These are phyloP conservation scores for Fusarium pininemorale DNA, from an alignment of 2,329 filamentous ascomycete species.

Conservation along the genomic window DNA sequence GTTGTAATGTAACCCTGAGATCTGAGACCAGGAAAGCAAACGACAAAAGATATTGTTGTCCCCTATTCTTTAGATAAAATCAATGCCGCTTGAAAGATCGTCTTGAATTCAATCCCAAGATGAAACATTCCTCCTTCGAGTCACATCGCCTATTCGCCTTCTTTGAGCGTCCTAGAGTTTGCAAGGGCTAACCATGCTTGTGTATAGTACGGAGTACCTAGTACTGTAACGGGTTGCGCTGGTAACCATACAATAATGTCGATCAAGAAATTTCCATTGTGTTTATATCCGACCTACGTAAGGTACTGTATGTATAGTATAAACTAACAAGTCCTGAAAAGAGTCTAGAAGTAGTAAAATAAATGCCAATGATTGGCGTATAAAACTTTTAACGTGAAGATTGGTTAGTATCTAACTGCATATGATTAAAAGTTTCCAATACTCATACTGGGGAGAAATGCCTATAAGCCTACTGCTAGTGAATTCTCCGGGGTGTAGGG, in stretches of 20 bases:
- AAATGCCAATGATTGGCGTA: too few species aligned
- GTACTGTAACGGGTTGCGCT: not conserved
- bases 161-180: not conserved
- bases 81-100: not conserved
- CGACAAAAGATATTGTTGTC: not conserved
- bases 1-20: slow-evolving; percentile 15
- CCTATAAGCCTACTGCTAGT: too few species aligned
- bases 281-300: too few species aligned
- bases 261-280: too few species aligned
- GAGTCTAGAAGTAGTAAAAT: too few species aligned
- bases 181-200: not conserved
- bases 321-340: too few species aligned
- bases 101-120: not conserved
- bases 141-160: not conserved
- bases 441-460: too few species aligned
- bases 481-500: not conserved
- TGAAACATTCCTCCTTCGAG: not conserved
- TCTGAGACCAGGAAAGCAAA: not conserved
- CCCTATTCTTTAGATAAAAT: not conserved
- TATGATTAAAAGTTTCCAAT: too few species aligned
- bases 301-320: too few species aligned
- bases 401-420: too few species aligned
- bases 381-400: too few species aligned
- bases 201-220: too few species aligned
- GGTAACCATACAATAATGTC: not conserved